Percentiles rank a stretch among this genome's conserved stretches.
Conservation (phyloP, 2,329 filamentous ascomycete genomes). For the Hansfordia pulvinata region DNA sequence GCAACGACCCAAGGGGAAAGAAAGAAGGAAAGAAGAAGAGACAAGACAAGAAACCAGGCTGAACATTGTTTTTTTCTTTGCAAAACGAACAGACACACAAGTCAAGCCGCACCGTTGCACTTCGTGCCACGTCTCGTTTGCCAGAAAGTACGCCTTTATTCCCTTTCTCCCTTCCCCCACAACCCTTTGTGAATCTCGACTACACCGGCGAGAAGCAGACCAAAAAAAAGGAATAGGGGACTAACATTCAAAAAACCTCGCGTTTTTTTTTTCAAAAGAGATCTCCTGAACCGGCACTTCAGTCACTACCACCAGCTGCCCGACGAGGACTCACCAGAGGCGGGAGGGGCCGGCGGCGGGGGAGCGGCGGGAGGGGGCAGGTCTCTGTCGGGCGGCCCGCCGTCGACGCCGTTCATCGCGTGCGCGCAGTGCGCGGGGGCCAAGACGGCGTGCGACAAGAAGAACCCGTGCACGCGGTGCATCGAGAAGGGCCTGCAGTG, state of each 20-base stretch:
- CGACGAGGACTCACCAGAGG: too few species aligned
- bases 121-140: conserved; percentile 33
- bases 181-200: too few species aligned
- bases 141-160: conserved; percentile 24
- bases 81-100: conserved; percentile 30
- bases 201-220: too few species aligned
- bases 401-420: conserved; percentile 30
- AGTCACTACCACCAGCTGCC: too few species aligned
- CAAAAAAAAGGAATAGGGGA: too few species aligned
- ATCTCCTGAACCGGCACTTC: conserved; percentile 1
- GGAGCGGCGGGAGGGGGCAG: too few species aligned
- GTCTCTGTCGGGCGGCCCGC: too few species aligned
- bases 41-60: neutral
- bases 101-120: conserved; percentile 38
- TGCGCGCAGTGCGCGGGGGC: conserved; percentile 35
- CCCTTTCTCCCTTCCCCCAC: conserved; percentile 1
- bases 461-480: conserved; percentile 33
- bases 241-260: too few species aligned
- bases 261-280: too few species aligned
- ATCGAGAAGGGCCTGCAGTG: conserved; percentile 32
- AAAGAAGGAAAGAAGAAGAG: too few species aligned
- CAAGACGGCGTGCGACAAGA: conserved; percentile 37
- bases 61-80: conserved; percentile 3
- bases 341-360: too few species aligned
- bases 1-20: too few species aligned